Evolutionary conservation across 1,284 basidiomycete genomes (phyloP), one percentile per base, ranked within the genome.

Genomic region (Testicularia cyperi): DNA sequence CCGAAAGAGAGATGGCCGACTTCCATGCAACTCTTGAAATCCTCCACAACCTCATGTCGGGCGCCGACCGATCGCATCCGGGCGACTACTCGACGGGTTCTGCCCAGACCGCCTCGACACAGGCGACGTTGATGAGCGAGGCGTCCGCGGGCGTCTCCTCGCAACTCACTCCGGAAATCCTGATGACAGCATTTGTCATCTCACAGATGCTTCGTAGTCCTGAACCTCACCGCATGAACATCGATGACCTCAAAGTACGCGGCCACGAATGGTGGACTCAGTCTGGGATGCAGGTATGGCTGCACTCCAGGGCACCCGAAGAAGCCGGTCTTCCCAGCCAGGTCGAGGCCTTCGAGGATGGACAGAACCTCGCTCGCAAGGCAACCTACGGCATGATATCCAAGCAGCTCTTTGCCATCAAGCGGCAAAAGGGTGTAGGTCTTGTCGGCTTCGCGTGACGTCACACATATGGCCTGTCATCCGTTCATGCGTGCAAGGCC

Each of bases 371-470:
- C 29, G 69, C 69, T 4, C 62, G 64, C n/a, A 67, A 71, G 20
- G 65, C 70, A 1, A 65, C 72, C 10, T 75, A 75, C 34, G 65
- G 56, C 14, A 62, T 75, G 46, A 66, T 73, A 9, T 70, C 72
- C 6, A 72, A 73, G 41, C 58, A 69, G 40, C 43, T 73, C 16
- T 55, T 75, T 39, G 55, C 51, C 14, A 53, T 64, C 40, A 49
- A 41, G 34, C 42, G 61, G 33, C 43, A 49, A 27, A 58, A 55
- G 25, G 61, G 61, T 15, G 51, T 64, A 14, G 61, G 54, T 13
- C 41, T 53, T 4, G 47, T 64, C n/a, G 54, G 45, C 5, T 64
- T 64, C 33, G 61, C 55, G 12, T 57, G 37, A 45, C 30, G 10
- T 32, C n/a, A n/a, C n/a, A n/a, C n/a, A n/a, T n/a, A n/a, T n/a